A percentile compares a stretch with the other conserved stretches of the same genome.
phyloP scores from a whole-genome alignment of 2,329 filamentous ascomycete genomes.

The Calonectria multiphialidica region DNA sequence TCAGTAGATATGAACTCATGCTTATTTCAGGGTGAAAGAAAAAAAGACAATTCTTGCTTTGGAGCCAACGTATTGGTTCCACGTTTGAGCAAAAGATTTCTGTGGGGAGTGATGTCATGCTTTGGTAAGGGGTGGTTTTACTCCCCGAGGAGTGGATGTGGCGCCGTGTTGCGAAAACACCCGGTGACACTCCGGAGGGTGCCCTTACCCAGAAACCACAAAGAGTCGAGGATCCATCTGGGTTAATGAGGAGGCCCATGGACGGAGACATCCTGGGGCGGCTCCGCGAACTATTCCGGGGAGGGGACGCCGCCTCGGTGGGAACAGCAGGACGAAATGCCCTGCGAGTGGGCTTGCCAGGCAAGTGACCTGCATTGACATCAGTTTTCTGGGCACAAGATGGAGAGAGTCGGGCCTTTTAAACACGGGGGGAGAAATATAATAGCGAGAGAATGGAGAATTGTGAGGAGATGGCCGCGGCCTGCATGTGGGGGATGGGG shows the following conservation, averaged over 20 bases:
- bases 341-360: neutral
- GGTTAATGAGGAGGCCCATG: neutral
- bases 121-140: neutral
- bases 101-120: slow-evolving; percentile 3
- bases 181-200: neutral
- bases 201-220: neutral
- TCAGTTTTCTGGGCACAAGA: neutral
- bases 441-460: slow-evolving; percentile 7
- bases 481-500: slow-evolving; percentile 2
- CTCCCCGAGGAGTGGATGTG: neutral
- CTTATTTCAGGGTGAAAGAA: neutral
- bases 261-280: neutral
- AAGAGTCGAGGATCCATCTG: neutral
- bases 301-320: neutral
- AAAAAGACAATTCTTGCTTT: neutral
- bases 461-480: slow-evolving; percentile 3
- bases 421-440: neutral
- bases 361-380: slow-evolving; percentile 9
- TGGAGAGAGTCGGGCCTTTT: slow-evolving; percentile 9
- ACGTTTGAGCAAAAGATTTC: slow-evolving; percentile 4
- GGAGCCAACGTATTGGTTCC: neutral
- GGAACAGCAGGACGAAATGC: neutral
- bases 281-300: slow-evolving; percentile 1
- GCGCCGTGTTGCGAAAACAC: neutral
- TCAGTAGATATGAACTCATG: neutral